Evolutionary conservation across 768 basidiomycete species (phyloP), one percentile per base, ranked within the genome.

Genomic region (Trametes cingulata): DNA sequence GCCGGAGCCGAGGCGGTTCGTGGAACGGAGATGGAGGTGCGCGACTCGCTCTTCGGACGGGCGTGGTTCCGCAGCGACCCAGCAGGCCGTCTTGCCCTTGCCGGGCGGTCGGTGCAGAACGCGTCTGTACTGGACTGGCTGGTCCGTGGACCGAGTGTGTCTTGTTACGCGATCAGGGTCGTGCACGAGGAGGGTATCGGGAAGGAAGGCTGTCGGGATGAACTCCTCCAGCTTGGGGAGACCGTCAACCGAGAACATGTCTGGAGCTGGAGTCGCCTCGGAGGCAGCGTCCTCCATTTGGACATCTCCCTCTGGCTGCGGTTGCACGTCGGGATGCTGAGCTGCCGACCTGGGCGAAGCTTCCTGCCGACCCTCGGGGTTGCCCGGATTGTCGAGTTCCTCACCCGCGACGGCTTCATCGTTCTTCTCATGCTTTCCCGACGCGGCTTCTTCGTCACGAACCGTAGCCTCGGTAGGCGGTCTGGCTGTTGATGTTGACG

Each of bases 21-120:
- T 37, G 0, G 77, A 75, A 1, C 76, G 76, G 52, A 87, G 60
- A 55, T 83, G 82, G 17, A 86, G 72, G 65, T 85, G 82, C 0
- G 78, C 80, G 47, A 65, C 47, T 33, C 56, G 56, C 40, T 56
- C 57, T 37, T 25, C 19, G 10, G 45, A 17, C 27, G n/a, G 24
- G 25, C n/a, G 12, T 9, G 50, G 15, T 17, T 37, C 35, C 20
- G 36, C 6, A 2, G 7, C n/a, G n/a, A n/a, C 22, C 13, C 7
- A n/a, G 19, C 1, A 2, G 15, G 17, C 29, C 15, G 54, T 58
- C 12, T 37, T 33, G 5, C 56, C 52, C 6, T 20, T 27, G 40
- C 55, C 22, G 15, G 27, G 25, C 17, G 54, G 47, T 17, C 53
- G 35, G 24, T 61, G 59, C 24, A 52, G 27, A 42, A 65, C 60